phyloP scores from a whole-genome alignment of 768 basidiomycete genomes.

The Strobilomyces dryophilus region DNA sequence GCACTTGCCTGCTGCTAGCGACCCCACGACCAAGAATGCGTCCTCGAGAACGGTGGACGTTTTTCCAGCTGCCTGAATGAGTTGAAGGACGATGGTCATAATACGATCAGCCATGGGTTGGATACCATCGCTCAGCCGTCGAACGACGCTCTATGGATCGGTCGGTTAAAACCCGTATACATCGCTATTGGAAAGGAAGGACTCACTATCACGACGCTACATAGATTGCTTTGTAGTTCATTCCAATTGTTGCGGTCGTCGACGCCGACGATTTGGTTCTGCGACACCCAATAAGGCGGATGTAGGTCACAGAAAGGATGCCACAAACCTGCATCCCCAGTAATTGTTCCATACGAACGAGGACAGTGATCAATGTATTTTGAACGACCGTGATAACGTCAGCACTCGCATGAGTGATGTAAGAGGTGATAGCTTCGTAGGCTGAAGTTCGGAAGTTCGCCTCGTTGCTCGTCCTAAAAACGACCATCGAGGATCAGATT shows the following conservation, averaged over 20 bases:
- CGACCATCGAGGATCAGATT: conserved; percentile 9
- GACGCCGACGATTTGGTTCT: conserved; percentile 91
- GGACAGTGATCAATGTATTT: conserved; percentile 73
- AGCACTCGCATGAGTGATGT: conserved; percentile 71
- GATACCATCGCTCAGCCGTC: conserved; percentile 78
- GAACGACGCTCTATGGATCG: conserved; percentile 69
- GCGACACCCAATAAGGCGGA: conserved; percentile 4
- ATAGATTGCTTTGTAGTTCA: conserved; percentile 94
- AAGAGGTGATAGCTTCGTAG: conserved; percentile 91
- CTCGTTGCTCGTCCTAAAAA: conserved; percentile 71
- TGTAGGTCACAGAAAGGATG: background rate
- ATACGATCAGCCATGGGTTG: conserved; percentile 89
- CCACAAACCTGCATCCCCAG: conserved; percentile 69
- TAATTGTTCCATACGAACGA: conserved; percentile 89
- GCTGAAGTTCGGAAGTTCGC: conserved; percentile 92
- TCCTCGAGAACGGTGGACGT: conserved; percentile 95
- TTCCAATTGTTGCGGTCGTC: conserved; percentile 99
- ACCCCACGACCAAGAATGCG: conserved; percentile 90
- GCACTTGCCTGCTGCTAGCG: conserved; percentile 65
- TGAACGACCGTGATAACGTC: conserved; percentile 82
- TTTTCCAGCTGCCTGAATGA: conserved; percentile 86
- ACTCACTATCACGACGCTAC: conserved; percentile 82
- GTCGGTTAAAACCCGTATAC: background rate
- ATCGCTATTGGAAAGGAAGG: background rate
- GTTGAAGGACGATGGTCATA: conserved; percentile 85